Evolutionary conservation across 305 asterid genomes (phyloP).

Genomic region (Lippia alba): DNA sequence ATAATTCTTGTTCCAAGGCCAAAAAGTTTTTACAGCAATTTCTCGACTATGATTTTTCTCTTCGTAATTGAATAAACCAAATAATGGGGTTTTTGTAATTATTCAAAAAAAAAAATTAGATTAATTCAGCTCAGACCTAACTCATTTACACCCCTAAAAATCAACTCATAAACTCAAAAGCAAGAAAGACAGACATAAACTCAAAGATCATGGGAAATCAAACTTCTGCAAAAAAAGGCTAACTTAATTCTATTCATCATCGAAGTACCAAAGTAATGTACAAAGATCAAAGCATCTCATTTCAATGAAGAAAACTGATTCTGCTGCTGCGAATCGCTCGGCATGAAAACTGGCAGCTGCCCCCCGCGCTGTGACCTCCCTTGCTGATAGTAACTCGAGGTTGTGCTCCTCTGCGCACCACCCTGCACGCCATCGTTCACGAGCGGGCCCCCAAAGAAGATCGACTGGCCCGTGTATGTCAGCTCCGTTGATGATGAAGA

Average conservation of each 20-base stretch:
- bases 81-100: too few species aligned
- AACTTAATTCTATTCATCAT: conserved; percentile 33
- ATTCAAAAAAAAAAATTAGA: too few species aligned
- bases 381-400: conserved; percentile 78
- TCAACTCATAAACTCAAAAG: not conserved
- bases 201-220: conserved; percentile 3
- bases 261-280: conserved; percentile 22
- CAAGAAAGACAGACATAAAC: conserved; percentile 1
- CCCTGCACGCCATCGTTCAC: conserved; percentile 50
- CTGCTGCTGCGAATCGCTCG: conserved; percentile 91
- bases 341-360: conserved; percentile 97
- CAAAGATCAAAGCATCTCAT: conserved; percentile 23
- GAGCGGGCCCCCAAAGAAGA: conserved; percentile 88
- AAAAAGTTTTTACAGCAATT: too few species aligned
- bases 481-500: conserved; percentile 80
- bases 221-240: conserved; percentile 32
- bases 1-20: too few species aligned
- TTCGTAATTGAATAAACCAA: too few species aligned
- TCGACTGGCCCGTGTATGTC: conserved; percentile 85
- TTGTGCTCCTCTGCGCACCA: conserved; percentile 60
- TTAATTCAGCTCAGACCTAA: not conserved
- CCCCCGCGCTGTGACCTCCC: conserved; percentile 95
- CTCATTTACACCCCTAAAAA: not conserved
- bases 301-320: conserved; percentile 59
- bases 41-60: too few species aligned